Percentiles rank a stretch among this genome's conserved stretches.
Evolutionary conservation across 495 filamentous ascomycete species (phyloP).

Genomic region (Aspergillus sparsus): DNA sequence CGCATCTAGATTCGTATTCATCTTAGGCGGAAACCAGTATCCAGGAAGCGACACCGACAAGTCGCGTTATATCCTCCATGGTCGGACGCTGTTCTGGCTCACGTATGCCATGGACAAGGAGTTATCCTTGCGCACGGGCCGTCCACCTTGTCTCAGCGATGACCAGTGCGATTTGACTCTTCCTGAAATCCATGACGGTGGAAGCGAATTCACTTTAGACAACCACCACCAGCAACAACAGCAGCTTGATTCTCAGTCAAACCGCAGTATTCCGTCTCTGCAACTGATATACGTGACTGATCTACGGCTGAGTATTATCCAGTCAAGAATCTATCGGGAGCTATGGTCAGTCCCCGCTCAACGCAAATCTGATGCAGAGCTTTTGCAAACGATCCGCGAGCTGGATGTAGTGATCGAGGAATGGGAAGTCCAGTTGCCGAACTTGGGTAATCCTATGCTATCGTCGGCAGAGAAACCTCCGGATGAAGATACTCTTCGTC

Average conservation of each 20-base stretch:
- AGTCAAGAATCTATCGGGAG: conserved; percentile 8
- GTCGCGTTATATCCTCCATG: conserved; percentile 10
- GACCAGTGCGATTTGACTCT: conserved; percentile 32
- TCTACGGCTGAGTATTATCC: conserved; percentile 5
- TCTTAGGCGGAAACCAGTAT: conserved; percentile 4
- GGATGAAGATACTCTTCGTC: not conserved
- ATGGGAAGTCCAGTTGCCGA: not conserved
- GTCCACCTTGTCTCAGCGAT: conserved; percentile 29
- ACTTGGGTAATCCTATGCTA: not conserved
- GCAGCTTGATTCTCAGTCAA: no score
- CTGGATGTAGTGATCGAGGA: conserved; percentile 4
- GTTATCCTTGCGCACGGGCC: conserved; percentile 29
- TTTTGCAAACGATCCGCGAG: conserved; percentile 10
- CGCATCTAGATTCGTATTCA: conserved; percentile 8
- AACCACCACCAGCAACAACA: not conserved
- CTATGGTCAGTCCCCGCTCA: not conserved
- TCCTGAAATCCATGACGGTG: not conserved
- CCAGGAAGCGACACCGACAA: not conserved
- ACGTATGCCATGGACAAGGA: conserved; percentile 37
- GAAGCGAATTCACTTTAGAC: not conserved
- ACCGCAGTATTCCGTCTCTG: not conserved
- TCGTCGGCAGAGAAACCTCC: not conserved
- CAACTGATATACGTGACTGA: not conserved
- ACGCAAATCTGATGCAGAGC: conserved; percentile 3
- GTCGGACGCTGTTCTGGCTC: conserved; percentile 35